Conservation (phyloP, 1,284 basidiomycete species). For the Trichosporon asahii region DNA sequence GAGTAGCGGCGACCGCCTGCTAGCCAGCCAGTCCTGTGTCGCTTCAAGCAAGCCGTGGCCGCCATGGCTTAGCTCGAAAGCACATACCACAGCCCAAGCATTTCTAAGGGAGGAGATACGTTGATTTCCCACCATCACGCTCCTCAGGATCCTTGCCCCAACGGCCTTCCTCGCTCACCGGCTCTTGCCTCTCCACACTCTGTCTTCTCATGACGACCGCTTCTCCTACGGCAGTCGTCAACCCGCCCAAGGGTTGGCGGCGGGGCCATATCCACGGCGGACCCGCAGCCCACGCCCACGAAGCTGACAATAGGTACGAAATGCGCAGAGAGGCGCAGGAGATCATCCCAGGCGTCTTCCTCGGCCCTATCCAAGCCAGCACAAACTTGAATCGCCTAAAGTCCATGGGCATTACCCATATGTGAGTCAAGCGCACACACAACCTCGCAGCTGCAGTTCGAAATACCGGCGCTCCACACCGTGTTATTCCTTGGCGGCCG, state of each 20-base stretch:
- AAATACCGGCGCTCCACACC: neutral
- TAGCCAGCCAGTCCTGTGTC: neutral
- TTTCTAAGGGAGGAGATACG: constrained; percentile 1
- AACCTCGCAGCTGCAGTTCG: neutral
- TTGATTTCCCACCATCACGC: constrained; percentile 8
- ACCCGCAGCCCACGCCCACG: neutral
- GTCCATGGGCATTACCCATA: constrained; percentile 71
- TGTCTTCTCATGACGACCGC: neutral
- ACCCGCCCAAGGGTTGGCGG: neutral
- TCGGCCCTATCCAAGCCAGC: constrained; percentile 84
- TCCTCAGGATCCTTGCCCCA: neutral
- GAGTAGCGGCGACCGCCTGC: neutral
- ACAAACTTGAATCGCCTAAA: constrained; percentile 69
- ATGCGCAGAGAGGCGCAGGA: constrained; percentile 92
- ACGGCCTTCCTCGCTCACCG: neutral
- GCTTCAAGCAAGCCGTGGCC: neutral
- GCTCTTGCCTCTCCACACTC: neutral
- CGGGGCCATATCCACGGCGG: neutral
- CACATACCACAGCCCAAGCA: neutral
- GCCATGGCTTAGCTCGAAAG: neutral
- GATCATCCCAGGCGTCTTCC: constrained; percentile 75
- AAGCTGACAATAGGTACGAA: constrained; percentile 65
- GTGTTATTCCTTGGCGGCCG: neutral
- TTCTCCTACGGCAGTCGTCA: neutral
- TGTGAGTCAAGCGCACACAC: constrained; percentile 58